Evolutionary conservation across 306 rosid genomes (phyloP), one percentile per base, ranked within the genome.

Genomic region (Styphnolobium japonicum): DNA sequence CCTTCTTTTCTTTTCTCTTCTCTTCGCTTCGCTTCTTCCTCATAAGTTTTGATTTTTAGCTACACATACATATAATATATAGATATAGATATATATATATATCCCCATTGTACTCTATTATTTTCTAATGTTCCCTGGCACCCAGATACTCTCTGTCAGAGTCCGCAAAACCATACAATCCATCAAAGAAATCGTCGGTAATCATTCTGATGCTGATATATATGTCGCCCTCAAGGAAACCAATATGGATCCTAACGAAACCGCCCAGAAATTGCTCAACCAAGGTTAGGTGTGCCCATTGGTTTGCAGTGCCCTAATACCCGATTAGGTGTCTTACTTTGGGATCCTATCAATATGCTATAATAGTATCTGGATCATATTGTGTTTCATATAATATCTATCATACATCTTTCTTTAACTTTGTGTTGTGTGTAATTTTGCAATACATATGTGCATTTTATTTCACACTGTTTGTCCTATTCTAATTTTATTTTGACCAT

Each of bases 231-330:
- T 96, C n/a, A 91, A 86, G 81, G 99, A 96, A 75, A 62, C 85
- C 27, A 78, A 93, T 86, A 96, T 96, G 99, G 99, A 96, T 85
- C 99, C 99, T 83, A 91, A 96, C 65, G 99, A 96, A 82, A 91
- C 99, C n/a, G 45, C 96, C n/a, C 96, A 93, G 92, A 93, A 90
- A 86, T 89, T 96, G 92, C 98, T 96, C 46, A 81, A 84, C 88
- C 99, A 96, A 91, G 99, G 99, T 96, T n/a, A n/a, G 36, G 42
- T n/a, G 34, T 40, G 75, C 40, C 22, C 71, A 43, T 71, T 56
- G 75, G 10, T 52, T 4, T 55, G 63, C 39, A 53, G 42, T 63
- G 56, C 57, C n/a, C n/a, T n/a, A 40, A 45, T 66, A 39, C n/a
- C n/a, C n/a, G n/a, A 10, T 58, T 39, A 42, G 70, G 67, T 29